These are phyloP conservation scores for Neophaeococcomyces aloes DNA, from an alignment of 2,329 filamentous ascomycete species.

Conservation along the genomic window DNA sequence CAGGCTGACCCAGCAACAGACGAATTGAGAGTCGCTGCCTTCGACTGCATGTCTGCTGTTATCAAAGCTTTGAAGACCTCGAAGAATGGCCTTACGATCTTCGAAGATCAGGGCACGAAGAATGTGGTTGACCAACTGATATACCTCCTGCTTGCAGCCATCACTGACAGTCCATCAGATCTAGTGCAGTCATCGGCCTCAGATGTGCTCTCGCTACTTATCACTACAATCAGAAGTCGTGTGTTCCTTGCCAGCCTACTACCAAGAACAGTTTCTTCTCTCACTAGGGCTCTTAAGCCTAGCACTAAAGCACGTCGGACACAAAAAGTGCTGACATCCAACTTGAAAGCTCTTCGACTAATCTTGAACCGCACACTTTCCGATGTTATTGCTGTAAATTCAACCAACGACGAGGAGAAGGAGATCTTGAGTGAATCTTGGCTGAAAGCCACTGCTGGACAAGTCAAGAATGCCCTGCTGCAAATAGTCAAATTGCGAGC, in stretches of 20 bases:
- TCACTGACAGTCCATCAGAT: conserved; percentile 53
- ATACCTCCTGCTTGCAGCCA: conserved; percentile 64
- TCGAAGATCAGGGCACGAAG: conserved; percentile 48
- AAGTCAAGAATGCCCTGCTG: conserved; percentile 73
- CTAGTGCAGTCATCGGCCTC: conserved; percentile 64
- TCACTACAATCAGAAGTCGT: conserved; percentile 55
- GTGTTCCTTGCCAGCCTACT: conserved; percentile 75
- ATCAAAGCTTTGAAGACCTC: conserved; percentile 42
- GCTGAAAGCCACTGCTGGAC: conserved; percentile 67
- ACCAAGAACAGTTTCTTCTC: conserved; percentile 72
- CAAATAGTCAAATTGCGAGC: conserved; percentile 65
- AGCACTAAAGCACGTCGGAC: conserved; percentile 51
- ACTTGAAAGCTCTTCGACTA: conserved; percentile 47
- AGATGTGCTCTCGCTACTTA: conserved; percentile 52
- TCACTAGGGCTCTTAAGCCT: conserved; percentile 64
- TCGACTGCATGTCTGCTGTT: conserved; percentile 58
- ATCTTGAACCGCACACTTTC: conserved; percentile 38
- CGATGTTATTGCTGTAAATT: conserved; percentile 28
- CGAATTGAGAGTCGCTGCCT: conserved; percentile 63
- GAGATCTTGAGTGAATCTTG: conserved; percentile 46
- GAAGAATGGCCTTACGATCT: conserved; percentile 36
- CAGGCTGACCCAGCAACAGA: conserved; percentile 42
- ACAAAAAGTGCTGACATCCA: conserved; percentile 53
- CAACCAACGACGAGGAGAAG: conserved; percentile 27
- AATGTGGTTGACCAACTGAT: conserved; percentile 75